A percentile compares a stretch with the other conserved stretches of the same genome.
Evolutionary conservation across 164 flowering plant genomes (phyloP).

Genomic region (Stephania yunnanensis): DNA sequence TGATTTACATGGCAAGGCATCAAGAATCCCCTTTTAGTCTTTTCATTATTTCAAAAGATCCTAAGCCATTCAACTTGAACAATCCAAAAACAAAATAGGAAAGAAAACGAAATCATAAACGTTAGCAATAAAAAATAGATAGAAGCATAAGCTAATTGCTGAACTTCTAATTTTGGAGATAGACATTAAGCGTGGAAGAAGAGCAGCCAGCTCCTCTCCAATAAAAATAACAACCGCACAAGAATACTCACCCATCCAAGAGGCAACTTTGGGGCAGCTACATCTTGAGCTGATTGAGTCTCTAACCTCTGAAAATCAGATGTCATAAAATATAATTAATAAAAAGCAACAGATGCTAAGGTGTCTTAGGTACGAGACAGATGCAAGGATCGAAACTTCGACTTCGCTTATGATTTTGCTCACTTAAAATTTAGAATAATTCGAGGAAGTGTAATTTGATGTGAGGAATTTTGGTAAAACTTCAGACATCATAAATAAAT

Average conservation of each 20-base stretch:
- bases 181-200: background rate
- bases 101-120: background rate
- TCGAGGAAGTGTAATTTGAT: too few species aligned
- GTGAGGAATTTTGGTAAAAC: too few species aligned
- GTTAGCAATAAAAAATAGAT: background rate
- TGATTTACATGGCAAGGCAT: background rate
- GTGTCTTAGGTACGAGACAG: background rate
- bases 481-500: too few species aligned
- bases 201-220: background rate
- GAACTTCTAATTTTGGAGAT: background rate
- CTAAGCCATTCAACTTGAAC: background rate
- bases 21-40: background rate
- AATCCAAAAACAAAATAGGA: background rate
- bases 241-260: conserved; percentile 74
- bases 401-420: too few species aligned
- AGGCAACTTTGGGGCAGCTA: conserved; percentile 33
- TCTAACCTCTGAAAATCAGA: conserved; percentile 42
- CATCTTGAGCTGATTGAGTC: conserved; percentile 23
- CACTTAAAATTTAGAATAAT: too few species aligned
- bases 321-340: conserved; percentile 1
- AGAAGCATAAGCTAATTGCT: too few species aligned
- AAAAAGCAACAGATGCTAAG: conserved; percentile 3
- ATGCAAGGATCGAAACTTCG: too few species aligned
- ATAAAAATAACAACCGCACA: conserved; percentile 6
- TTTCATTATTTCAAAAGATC: background rate